Percentiles rank a stretch among this genome's conserved stretches.
These are phyloP conservation scores for Botrytis medusae DNA, from an alignment of 2,329 filamentous ascomycete species.

Conservation along the genomic window DNA sequence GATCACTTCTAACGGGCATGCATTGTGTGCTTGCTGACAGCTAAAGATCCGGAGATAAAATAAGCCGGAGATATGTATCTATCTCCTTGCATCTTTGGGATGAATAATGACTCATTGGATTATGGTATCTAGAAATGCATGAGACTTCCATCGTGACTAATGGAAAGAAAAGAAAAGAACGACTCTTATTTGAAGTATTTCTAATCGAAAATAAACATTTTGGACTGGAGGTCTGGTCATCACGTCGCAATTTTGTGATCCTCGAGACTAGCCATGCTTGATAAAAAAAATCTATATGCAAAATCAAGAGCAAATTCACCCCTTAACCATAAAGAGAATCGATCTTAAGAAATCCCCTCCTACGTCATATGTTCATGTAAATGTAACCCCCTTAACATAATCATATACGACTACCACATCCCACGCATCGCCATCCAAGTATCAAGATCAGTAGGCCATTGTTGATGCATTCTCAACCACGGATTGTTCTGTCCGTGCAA, in stretches of 20 bases:
- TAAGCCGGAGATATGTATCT: background rate
- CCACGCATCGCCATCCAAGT: constrained; percentile 20
- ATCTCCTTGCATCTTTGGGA: background rate
- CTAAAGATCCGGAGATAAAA: background rate
- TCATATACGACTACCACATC: background rate
- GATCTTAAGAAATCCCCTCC: no score
- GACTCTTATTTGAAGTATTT: background rate
- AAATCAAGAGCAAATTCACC: no score
- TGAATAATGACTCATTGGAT: background rate
- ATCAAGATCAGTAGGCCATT: constrained; percentile 24
- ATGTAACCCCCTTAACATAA: background rate
- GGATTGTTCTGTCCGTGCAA: constrained; percentile 14
- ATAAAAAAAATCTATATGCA: background rate
- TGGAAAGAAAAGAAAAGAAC: background rate
- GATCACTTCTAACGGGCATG: background rate
- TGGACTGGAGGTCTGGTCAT: background rate
- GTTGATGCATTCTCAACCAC: constrained; percentile 26
- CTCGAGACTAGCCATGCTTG: background rate
- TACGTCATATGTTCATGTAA: background rate
- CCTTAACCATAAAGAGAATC: background rate
- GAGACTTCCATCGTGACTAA: background rate
- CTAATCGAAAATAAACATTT: background rate
- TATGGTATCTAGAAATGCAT: background rate
- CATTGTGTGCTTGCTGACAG: background rate
- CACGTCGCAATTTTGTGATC: background rate